Base-by-base conservation (phyloP, 768 basidiomycete genomes). In the Boletus barrowsii region DNA sequence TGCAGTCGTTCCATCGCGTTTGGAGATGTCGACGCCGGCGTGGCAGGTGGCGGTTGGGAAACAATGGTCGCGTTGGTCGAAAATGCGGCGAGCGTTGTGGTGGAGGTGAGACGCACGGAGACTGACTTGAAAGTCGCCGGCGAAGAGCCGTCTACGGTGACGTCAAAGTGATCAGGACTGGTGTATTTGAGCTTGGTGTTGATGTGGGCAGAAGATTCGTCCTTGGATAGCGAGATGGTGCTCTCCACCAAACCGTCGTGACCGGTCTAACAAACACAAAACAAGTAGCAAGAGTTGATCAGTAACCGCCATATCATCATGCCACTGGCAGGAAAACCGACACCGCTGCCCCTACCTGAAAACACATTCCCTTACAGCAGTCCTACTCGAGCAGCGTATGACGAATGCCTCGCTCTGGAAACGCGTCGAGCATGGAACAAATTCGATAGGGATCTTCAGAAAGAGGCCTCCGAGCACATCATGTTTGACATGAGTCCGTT, bases 201-300 rank as follows among this genome's bases (percentile, higher is more conserved):
- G 9, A 68, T 61, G 2, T 68, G 58, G 7, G 74, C 62, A 22
- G 76, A 61, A 18, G 72, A 59, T 17, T 76, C 76, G 49, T 88
- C 88, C 32, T 77, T 75, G 57, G 85, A 82, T n/a, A 93, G 66
- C 13, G 75, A 75, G 61, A 93, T 68, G 15, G 72, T 75, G 5
- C 86, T 88, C 84, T 9, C 88, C 90, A 15, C 84, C 89, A 66
- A 96, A 93, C 11, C 93, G 82, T 37, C 87, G 83, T 11, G 87
- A n/a, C n/a, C n/a, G n/a, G n/a, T n/a, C n/a, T n/a, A n/a, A n/a
- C n/a, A n/a, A n/a, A n/a, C n/a, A n/a, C n/a, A n/a, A n/a, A n/a
- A n/a, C n/a, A n/a, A n/a, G n/a, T n/a, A n/a, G n/a, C n/a, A n/a
- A 22, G 22, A 22, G 22, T 22, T 22, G 22, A 22, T 22, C 22